These are phyloP conservation scores for Thymus quinquecostatus DNA, from an alignment of 257 asterid genomes.

Conservation along the genomic window DNA sequence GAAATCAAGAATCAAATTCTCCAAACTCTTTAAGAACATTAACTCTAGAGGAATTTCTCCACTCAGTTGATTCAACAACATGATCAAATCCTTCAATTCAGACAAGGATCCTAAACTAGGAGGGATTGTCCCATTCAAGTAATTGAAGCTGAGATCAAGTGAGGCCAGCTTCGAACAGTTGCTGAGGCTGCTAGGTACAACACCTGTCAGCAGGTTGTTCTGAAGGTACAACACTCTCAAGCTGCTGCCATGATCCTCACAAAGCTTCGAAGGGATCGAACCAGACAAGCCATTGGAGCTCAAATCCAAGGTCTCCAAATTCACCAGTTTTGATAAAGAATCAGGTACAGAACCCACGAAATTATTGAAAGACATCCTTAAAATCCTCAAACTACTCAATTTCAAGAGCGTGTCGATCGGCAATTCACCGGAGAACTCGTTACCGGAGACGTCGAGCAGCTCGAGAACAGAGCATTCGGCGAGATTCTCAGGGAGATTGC, in stretches of 20 bases:
- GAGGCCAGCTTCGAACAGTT: slow-evolving; percentile 75
- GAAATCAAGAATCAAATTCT: slow-evolving; percentile 90
- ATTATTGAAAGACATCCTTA: slow-evolving; percentile 64
- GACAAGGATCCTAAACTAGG: slow-evolving; percentile 68
- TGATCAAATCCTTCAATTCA: slow-evolving; percentile 62
- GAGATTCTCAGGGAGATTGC: slow-evolving; percentile 59
- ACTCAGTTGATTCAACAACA: slow-evolving; percentile 73
- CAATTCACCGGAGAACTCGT: slow-evolving; percentile 69
- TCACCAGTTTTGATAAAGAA: slow-evolving; percentile 57
- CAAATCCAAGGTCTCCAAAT: slow-evolving; percentile 73
- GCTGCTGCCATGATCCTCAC: slow-evolving; percentile 55
- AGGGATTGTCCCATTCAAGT: slow-evolving; percentile 64
- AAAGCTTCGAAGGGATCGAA: slow-evolving; percentile 68
- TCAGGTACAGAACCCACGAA: slow-evolving; percentile 68
- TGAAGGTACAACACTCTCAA: slow-evolving; percentile 74
- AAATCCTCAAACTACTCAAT: slow-evolving; percentile 56
- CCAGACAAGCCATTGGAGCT: slow-evolving; percentile 80
- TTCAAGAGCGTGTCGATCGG: slow-evolving; percentile 65
- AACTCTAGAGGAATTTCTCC: slow-evolving; percentile 87
- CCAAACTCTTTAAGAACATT: slow-evolving; percentile 56
- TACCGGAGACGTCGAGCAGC: slow-evolving; percentile 64
- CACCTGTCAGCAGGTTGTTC: slow-evolving; percentile 68
- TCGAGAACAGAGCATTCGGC: slow-evolving; percentile 66
- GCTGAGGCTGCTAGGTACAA: slow-evolving; percentile 61
- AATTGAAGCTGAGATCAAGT: slow-evolving; percentile 90